Evolutionary conservation across 1,139 yeast species (phyloP), one percentile per base, ranked within the genome.

Genomic region (Kodamaea derodonti): DNA sequence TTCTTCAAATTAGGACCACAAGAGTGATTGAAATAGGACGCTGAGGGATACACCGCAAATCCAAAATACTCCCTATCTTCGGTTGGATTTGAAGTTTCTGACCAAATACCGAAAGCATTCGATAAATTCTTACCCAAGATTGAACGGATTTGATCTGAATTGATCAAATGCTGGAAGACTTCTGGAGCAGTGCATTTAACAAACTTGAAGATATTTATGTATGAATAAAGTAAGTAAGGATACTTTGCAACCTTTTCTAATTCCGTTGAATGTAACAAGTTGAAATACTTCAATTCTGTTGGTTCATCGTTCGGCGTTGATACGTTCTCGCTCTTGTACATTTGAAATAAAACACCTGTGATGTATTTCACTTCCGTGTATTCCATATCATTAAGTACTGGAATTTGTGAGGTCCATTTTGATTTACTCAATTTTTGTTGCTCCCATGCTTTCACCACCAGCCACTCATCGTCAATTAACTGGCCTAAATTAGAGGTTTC

Each of bases 91-190:
- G 55, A 49, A 3, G 56, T 46, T 3, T 54, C 48, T 30, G 83
- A 78, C 86, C 90, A 80, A 14, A 80, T 77, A 0, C 88, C 88
- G 57, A 82, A 82, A 0, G 88, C 82, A 50, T 82, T 82, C n/a
- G 84, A 82, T 24, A 80, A 71, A 42, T 80, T 84, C 26, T 72
- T 62, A 2, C 88, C 88, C 31, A 79, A 62, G 4, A 77, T 67
- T 7, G 61, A 56, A 32, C 86, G 61, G 15, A 81, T 57, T 3
- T 46, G 45, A 3, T 53, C 52, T 1, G 72, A 56, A 2, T 71
- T 62, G 12, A 80, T 56, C n/a, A 54, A 49, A 1, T 54, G 51
- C 31, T 61, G 67, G 22, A 76, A 51, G 14, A 48, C 47, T 0
- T 46, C 45, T 0, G 77, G 73, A n/a, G 73, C 54, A 7, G 70